phyloP scores from a whole-genome alignment of 768 basidiomycete genomes.

The Aureoboletus auriporus region DNA sequence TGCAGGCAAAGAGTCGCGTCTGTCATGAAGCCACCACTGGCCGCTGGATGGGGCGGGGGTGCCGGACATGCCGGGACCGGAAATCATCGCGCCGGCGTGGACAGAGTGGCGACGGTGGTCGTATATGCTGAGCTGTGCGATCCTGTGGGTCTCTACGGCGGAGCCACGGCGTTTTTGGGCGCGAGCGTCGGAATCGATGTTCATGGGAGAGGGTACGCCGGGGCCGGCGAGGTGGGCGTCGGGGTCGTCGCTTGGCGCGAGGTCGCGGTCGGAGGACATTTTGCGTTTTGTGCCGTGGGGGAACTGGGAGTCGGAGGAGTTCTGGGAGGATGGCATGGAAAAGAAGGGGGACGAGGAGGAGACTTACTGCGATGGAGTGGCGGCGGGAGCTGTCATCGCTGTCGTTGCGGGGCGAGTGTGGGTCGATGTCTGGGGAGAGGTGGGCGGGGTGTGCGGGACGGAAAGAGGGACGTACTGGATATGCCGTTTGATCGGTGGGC shows the following conservation, averaged over 20 bases:
- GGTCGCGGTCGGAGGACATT: slow-evolving; percentile 66
- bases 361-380: slow-evolving; percentile 66
- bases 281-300: slow-evolving; percentile 77
- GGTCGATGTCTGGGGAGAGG: slow-evolving; percentile 30
- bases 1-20: slow-evolving; percentile 72
- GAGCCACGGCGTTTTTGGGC: slow-evolving; percentile 83
- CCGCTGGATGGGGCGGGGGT: slow-evolving; percentile 18
- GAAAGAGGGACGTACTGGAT: slow-evolving; percentile 20
- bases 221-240: slow-evolving; percentile 67
- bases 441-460: slow-evolving; percentile 9
- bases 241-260: slow-evolving; percentile 54
- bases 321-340: slow-evolving; percentile 16
- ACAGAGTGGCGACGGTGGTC: slow-evolving; percentile 77
- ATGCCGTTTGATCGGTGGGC: slow-evolving; percentile 20
- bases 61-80: slow-evolving; percentile 25
- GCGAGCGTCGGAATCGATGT: slow-evolving; percentile 57
- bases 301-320: slow-evolving; percentile 37
- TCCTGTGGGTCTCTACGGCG: slow-evolving; percentile 70
- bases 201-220: slow-evolving; percentile 59
- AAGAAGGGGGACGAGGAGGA: not conserved
- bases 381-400: slow-evolving; percentile 68
- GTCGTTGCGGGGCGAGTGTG: slow-evolving; percentile 32
- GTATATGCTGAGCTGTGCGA: slow-evolving; percentile 66
- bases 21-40: slow-evolving; percentile 61
- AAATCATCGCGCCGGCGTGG: slow-evolving; percentile 51